Evolutionary conservation across 2,329 filamentous ascomycete genomes (phyloP), one percentile per base, ranked within the genome.

Genomic region (Clonostachys rhizophaga): DNA sequence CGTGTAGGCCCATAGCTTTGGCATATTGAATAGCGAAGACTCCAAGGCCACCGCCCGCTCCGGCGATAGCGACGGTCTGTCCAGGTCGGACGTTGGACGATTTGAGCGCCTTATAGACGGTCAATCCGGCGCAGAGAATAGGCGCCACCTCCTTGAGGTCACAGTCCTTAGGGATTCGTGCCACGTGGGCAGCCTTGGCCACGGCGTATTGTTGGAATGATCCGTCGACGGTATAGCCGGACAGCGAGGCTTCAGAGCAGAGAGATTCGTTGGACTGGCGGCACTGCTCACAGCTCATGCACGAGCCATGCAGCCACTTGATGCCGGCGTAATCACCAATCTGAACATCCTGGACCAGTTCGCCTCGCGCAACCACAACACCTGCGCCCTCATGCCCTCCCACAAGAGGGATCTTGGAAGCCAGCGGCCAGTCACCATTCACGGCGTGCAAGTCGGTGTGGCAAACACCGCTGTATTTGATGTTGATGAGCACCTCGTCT

Each of bases 191-290:
- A 14, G 90, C 91, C 68, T 95, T 95, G 55, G 84, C 91, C 55
- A 96, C 81, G 65, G 81, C 82, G 73, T 95, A 96, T 74, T 96
- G 84, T 74, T 96, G 91, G 79, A 96, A 96, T 37, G 86, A 84
- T 34, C 91, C 91, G 64, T 95, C 89, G 62, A 96, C 89, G 5
- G 89, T 95, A 78, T 95, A 96, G 48, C 92, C 91, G 1, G 90
- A 95, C 36, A 96, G 80, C 34, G 79, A 71, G 18, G 87, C 82
- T 49, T 87, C 73, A 12, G 78, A 67, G 72, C 91, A 96, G 6
- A 96, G 84, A 4, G 89, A 86, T 71, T 96, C 91, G 56, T 95
- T 87, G 42, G 80, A 68, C 56, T 83, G 77, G 62, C 86, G 83
- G 74, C 91, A 96, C 78, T 88, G 95, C 57, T 83, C 77, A 72